These are phyloP conservation scores for Purshia tridentata DNA, from an alignment of 306 rosid genomes.

Conservation along the genomic window DNA sequence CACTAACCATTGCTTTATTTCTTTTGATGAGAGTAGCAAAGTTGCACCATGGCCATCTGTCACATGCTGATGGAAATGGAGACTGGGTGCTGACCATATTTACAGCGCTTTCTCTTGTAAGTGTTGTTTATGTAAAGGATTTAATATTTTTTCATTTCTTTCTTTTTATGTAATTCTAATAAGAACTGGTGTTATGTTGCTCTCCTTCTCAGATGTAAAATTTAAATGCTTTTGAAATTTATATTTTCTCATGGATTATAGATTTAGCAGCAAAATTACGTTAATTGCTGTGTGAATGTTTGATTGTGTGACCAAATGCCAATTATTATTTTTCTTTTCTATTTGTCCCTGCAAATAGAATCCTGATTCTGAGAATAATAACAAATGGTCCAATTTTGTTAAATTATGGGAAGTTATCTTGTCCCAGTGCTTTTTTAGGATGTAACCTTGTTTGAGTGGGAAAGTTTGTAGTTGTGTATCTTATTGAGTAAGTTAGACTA, in stretches of 20 bases:
- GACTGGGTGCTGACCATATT: conserved; percentile 94
- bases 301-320: not conserved
- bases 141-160: conserved; percentile 5
- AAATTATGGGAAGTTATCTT: not conserved
- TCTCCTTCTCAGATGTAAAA: not conserved
- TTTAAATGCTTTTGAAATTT: conserved; percentile 8
- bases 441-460: not conserved
- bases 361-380: not conserved
- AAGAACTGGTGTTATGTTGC: not conserved
- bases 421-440: not conserved
- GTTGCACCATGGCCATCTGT: conserved; percentile 86
- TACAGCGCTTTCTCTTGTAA: conserved; percentile 84
- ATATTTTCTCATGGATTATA: not conserved
- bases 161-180: not conserved
- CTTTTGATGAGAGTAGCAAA: conserved; percentile 57
- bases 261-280: not conserved
- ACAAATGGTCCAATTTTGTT: not conserved
- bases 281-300: not conserved
- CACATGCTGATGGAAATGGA: conserved; percentile 96
- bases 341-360: not conserved
- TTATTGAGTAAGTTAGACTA: not conserved
- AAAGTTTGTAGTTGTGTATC: not conserved
- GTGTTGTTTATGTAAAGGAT: conserved; percentile 27
- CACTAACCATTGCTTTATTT: conserved; percentile 20
- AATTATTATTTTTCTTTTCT: not conserved